A percentile compares a stretch with the other conserved stretches of the same genome.
Conservation (phyloP, 2,329 filamentous ascomycete species). For the Colletotrichum melonis region DNA sequence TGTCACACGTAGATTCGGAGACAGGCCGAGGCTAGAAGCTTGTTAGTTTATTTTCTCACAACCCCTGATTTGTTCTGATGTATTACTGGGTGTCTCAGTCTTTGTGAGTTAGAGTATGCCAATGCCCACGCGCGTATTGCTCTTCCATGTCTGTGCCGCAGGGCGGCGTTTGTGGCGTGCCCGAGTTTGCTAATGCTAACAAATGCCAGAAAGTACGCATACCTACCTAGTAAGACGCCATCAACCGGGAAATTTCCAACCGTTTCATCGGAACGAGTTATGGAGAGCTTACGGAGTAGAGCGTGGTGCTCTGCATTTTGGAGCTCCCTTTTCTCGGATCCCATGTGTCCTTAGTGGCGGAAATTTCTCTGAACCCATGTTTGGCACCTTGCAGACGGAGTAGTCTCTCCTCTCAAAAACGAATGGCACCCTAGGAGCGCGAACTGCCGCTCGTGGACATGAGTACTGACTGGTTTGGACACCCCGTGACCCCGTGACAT, state of each 20-base stretch:
- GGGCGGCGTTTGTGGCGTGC: not conserved
- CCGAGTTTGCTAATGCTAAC: not conserved
- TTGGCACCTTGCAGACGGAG: conserved; percentile 8
- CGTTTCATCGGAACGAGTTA: conserved; percentile 26
- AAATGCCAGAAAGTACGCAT: not conserved
- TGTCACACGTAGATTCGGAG: conserved; percentile 7
- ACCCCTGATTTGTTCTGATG: not conserved
- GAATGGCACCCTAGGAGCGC: not conserved
- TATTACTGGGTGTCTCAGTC: not conserved
- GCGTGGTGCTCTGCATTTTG: not conserved
- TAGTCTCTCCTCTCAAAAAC: not conserved
- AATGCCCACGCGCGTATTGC: too few relatives aligned
- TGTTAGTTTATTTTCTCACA: not conserved
- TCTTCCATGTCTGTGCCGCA: not conserved
- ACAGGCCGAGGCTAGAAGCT: conserved; percentile 26
- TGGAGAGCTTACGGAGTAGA: not conserved
- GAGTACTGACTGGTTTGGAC: not conserved
- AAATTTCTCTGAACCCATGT: conserved; percentile 2
- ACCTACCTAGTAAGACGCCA: not conserved
- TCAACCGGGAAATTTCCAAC: conserved; percentile 18
- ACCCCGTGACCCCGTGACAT: conserved; percentile 20
- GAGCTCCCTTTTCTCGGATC: not conserved
- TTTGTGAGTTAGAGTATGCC: too few relatives aligned
- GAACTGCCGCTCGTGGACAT: conserved; percentile 11
- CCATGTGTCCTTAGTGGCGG: conserved; percentile 21